A percentile compares a stretch with the other conserved stretches of the same genome.
phyloP scores from a whole-genome alignment of 2,329 filamentous ascomycete genomes.

The Alternaria viburni region DNA sequence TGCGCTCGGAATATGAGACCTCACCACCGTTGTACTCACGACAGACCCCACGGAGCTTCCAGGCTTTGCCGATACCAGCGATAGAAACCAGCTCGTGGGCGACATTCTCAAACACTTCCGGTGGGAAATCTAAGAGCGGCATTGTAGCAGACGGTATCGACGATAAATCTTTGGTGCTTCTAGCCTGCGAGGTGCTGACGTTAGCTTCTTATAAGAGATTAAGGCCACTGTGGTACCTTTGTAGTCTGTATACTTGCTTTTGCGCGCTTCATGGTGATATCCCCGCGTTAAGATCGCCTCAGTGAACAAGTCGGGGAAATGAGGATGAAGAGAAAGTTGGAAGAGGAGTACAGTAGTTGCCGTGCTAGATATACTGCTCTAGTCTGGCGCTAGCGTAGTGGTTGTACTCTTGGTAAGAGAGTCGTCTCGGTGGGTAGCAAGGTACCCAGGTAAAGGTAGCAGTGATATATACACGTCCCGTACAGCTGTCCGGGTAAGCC shows the following conservation, averaged over 20 bases:
- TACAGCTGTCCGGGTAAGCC: too few relatives aligned
- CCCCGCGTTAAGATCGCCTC: too few relatives aligned
- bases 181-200: fast-evolving
- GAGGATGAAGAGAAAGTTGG: not conserved
- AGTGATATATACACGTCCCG: too few relatives aligned
- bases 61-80: not conserved
- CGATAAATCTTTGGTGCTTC: not conserved
- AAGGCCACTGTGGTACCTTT: not conserved
- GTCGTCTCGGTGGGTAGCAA: too few relatives aligned
- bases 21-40: not conserved
- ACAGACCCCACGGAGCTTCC: not conserved
- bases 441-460: too few relatives aligned
- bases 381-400: not conserved
- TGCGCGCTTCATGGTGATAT: too few relatives aligned
- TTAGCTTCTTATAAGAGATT: not conserved
- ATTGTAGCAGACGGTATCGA: not conserved
- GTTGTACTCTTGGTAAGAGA: not conserved
- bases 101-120: not conserved
- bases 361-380: not conserved
- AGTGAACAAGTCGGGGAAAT: too few relatives aligned
- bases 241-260: too few relatives aligned
- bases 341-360: not conserved
- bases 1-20: not conserved
- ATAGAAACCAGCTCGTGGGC: not conserved
- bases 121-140: not conserved